A percentile compares a stretch with the other conserved stretches of the same genome.
Evolutionary conservation across 495 filamentous ascomycete genomes (phyloP).

Genomic region (Talaromyces wortmannii): DNA sequence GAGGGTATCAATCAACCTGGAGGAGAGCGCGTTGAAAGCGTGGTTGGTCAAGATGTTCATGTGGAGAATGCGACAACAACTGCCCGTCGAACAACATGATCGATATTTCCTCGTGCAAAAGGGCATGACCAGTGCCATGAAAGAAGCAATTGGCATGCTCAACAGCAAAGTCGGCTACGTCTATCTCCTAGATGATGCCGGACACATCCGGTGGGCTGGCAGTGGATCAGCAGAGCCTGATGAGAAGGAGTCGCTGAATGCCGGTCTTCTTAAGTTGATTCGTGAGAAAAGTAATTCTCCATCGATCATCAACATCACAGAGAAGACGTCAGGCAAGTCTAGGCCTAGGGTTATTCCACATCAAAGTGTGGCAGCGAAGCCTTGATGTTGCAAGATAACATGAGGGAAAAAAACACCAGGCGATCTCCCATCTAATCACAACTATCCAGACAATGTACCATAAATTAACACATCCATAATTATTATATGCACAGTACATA

Average conservation of each 20-base stretch:
- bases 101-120: constrained; percentile 78
- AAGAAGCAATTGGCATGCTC: constrained; percentile 70
- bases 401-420: not conserved
- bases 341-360: not conserved
- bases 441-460: not conserved
- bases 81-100: constrained; percentile 55
- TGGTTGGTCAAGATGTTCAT: constrained; percentile 66
- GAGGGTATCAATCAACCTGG: constrained; percentile 77
- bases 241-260: constrained; percentile 67
- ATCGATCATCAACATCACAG: not conserved
- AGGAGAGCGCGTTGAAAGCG: constrained; percentile 72
- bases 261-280: constrained; percentile 59
- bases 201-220: constrained; percentile 90
- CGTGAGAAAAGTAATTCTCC: constrained; percentile 37
- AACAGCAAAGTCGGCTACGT: constrained; percentile 92
- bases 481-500: constrained; percentile 4
- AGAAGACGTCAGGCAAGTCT: not conserved
- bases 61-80: constrained; percentile 46
- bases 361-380: not conserved
- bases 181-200: constrained; percentile 81
- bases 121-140: constrained; percentile 67
- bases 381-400: too few species aligned
- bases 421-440: not conserved
- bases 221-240: constrained; percentile 65
- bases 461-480: not conserved